A percentile compares a stretch with the other conserved stretches of the same genome.
Evolutionary conservation across 2,329 filamentous ascomycete genomes (phyloP).

Genomic region (Mycocentrospora acerina): DNA sequence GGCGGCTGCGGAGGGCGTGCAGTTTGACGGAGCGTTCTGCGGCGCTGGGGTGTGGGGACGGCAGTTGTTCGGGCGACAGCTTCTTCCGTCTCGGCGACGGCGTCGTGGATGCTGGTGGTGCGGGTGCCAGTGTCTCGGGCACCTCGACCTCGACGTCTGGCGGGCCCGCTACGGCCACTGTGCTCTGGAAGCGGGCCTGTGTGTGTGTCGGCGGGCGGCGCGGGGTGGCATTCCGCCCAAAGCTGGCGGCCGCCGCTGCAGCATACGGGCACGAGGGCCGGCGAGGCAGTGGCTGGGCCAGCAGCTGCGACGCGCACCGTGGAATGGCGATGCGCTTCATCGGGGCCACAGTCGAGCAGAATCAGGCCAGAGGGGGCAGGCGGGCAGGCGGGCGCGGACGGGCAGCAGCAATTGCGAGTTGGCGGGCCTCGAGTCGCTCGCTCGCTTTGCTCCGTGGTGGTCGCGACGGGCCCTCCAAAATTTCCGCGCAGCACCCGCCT

Average conservation of each 20-base stretch:
- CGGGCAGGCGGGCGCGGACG: constrained; percentile 15
- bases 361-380: constrained; percentile 8
- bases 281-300: constrained; percentile 49
- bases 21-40: constrained; percentile 81
- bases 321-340: constrained; percentile 66
- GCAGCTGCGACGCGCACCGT: constrained; percentile 62
- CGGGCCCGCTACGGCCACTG: constrained; percentile 10
- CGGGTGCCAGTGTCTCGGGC: constrained; percentile 5
- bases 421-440: constrained; percentile 26
- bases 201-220: constrained; percentile 33
- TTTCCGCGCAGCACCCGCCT: constrained; percentile 30
- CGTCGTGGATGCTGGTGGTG: constrained; percentile 2
- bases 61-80: constrained; percentile 50
- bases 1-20: constrained; percentile 84
- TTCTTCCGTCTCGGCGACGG: constrained; percentile 6
- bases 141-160: constrained; percentile 11
- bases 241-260: constrained; percentile 17
- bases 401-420: constrained; percentile 16
- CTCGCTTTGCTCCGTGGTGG: constrained; percentile 12
- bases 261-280: constrained; percentile 43
- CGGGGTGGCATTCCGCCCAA: constrained; percentile 26
- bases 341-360: constrained; percentile 19
- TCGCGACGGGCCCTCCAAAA: constrained; percentile 35
- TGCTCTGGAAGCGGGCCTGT: constrained; percentile 29
- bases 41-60: constrained; percentile 69